A percentile compares a stretch with the other conserved stretches of the same genome.
phyloP scores from a whole-genome alignment of 371 early-diverging fungal species.

The Apophysomyces ossiformis region DNA sequence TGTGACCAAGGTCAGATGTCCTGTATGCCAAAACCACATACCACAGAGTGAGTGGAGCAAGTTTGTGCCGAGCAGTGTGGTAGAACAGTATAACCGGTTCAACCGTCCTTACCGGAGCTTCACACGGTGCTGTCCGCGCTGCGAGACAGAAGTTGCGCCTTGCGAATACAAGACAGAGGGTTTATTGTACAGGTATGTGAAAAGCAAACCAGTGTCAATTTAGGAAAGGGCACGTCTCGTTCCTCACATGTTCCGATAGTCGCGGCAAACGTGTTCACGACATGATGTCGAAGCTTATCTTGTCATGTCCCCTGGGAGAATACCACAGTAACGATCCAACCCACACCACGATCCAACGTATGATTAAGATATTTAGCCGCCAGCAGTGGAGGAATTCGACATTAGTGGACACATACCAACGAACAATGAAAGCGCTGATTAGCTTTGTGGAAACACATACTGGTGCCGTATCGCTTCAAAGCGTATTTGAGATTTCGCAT shows the following conservation, averaged over 20 bases:
- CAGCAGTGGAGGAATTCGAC: constrained; percentile 38
- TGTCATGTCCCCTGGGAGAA: neutral
- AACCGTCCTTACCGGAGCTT: constrained; percentile 71
- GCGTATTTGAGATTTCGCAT: constrained; percentile 33
- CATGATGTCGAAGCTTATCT: constrained; percentile 3
- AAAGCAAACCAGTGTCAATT: no score
- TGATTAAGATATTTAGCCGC: constrained; percentile 27
- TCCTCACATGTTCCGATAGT: neutral
- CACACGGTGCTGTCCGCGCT: constrained; percentile 62
- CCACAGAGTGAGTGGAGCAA: constrained; percentile 68
- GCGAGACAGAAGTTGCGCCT: constrained; percentile 59
- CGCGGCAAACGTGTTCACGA: constrained; percentile 7
- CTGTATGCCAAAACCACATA: constrained; percentile 64
- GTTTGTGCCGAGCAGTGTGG: constrained; percentile 36
- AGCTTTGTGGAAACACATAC: constrained; percentile 17
- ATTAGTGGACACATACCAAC: constrained; percentile 32
- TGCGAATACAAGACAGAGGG: constrained; percentile 30
- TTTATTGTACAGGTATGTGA: neutral
- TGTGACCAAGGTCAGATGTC: constrained; percentile 64
- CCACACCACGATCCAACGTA: constrained; percentile 10
- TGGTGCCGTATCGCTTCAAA: neutral
- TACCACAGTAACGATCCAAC: constrained; percentile 3
- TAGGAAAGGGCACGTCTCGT: no score
- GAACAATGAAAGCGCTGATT: constrained; percentile 23
- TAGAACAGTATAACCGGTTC: constrained; percentile 60